phyloP scores from a whole-genome alignment of 1,284 basidiomycete species.

The Grifola frondosa region DNA sequence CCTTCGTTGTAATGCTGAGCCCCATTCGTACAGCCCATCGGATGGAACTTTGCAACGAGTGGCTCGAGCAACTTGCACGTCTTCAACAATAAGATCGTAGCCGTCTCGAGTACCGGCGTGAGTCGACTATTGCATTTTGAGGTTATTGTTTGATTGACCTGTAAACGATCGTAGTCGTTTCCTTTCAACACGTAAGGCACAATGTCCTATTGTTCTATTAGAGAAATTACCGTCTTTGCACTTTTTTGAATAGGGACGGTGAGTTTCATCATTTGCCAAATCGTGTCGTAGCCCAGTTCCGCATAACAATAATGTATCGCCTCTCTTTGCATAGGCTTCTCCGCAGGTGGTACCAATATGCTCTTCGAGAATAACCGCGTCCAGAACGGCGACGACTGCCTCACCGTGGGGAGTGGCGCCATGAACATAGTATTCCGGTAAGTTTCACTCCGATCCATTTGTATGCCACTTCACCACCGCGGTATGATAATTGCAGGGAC shows the following conservation, averaged over 20 bases:
- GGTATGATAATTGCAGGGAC: conserved; percentile 34
- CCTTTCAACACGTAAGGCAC: conserved; percentile 60
- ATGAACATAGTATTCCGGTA: conserved; percentile 57
- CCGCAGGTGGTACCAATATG: conserved; percentile 54
- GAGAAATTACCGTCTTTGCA: too few species aligned
- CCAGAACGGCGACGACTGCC: conserved; percentile 61
- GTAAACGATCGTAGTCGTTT: conserved; percentile 51
- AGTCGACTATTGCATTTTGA: neutral
- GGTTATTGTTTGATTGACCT: too few species aligned
- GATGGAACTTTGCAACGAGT: conserved; percentile 56
- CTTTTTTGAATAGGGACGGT: conserved; percentile 20
- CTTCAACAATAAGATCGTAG: conserved; percentile 55
- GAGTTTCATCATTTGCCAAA: neutral
- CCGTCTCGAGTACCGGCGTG: conserved; percentile 42
- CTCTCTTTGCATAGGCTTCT: conserved; percentile 50
- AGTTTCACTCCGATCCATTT: neutral
- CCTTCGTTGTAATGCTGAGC: neutral
- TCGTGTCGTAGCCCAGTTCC: neutral
- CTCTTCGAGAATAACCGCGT: conserved; percentile 59
- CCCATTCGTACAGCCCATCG: conserved; percentile 45
- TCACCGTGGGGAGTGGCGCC: conserved; percentile 57
- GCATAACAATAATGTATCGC: neutral
- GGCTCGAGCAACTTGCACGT: conserved; percentile 49
- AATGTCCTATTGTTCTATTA: neutral
- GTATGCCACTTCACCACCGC: neutral